Base-by-base conservation (phyloP, 768 basidiomycete genomes). In the Jaapia argillacea region DNA sequence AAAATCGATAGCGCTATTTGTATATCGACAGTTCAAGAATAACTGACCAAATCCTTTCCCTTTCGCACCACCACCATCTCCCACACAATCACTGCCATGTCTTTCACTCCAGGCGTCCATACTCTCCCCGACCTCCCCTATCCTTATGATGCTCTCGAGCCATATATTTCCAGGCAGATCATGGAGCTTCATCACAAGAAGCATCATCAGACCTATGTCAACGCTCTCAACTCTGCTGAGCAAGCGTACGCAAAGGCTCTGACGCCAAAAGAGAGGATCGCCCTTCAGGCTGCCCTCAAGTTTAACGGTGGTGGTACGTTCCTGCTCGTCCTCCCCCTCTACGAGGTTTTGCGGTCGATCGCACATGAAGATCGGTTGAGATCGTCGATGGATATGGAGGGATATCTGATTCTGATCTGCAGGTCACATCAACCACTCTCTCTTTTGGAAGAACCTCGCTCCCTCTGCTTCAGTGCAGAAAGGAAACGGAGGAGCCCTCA, bases 401-500 rank as follows among this genome's bases (percentile, higher is more conserved):
- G 36, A 45, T 26, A 12, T 10, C 18, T 24, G 35, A 12, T 16
- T 6, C 5, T 35, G 21, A 18, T 16, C 22, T 21, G 13, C 45
- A 85, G 86, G 89, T 3, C 91, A 88, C 66, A 86, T 91, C 72
- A 91, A 92, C 68, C 89, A 91, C 70, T 85, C 90, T 42, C 79
- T 93, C 46, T 97, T 97, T 75, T 96, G 92, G 92, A 84, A 77
- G 68, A 93, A 92, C 71, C 72, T 94, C 44, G 81, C 89, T 2
- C 86, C 86, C 1, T 54, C 76, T 21, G 59, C 67, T 3, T 51
- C 57, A 13, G 68, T 69, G 51, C 60, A 67, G 51, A 77, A 76
- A 56, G 81, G 81, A 20, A 57, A 51, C 27, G 85, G 85, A 12
- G 84, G 82, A 39, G 58, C 57, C 5, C 67, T 85, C 55, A 64